Base-by-base conservation (phyloP, 2,329 filamentous ascomycete species). In the Chaetomium globosum region DNA sequence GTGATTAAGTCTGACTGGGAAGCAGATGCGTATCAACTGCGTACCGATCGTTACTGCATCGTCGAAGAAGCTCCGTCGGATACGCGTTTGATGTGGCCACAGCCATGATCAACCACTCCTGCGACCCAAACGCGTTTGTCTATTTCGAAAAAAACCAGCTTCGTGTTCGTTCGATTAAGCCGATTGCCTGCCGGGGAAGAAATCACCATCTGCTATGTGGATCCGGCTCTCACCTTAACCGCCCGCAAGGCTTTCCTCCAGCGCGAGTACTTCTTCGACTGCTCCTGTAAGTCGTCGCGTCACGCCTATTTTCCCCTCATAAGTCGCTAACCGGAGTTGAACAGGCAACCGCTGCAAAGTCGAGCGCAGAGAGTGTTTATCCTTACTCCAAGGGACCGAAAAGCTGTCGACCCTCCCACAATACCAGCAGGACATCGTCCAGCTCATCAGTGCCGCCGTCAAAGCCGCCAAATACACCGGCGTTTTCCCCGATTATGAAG, bases 101-200 rank as follows among this genome's bases (percentile, higher is more conserved):
- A 0, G 71, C 75, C 13, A 65, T 73, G 39, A 74, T 78, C 61
- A 78, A 79, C 67, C 77, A 79, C 68, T 75, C 72, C 0, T 79
- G 77, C 61, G 70, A 74, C 0, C 75, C 76, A 10, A 79, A 79
- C 48, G 72, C 73, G 2, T 68, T 74, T 39, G 67, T 75, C 31
- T 74, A 74, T 57, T 74, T 76, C 23, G 73, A 78, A 54, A 74
- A 75, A 16, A 65, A 62, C 30, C 63, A 76, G 59, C 64, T 77
- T 1, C 70, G 72, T 1, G 70, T 78, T 13, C 72, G 75, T 0
- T 74, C 77, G 9, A 63, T 75, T 8, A 72, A 61, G 31, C 63
- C 67, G 12, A 74, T 79, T 49, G n/a, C 61, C 0, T n/a, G 70
- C 74, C 0, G 75, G 75, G 12, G 73, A 75, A 10, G 77, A 79